These are phyloP conservation scores for Helotiales sp. DNA, from an alignment of 2,329 filamentous ascomycete species.

Conservation along the genomic window DNA sequence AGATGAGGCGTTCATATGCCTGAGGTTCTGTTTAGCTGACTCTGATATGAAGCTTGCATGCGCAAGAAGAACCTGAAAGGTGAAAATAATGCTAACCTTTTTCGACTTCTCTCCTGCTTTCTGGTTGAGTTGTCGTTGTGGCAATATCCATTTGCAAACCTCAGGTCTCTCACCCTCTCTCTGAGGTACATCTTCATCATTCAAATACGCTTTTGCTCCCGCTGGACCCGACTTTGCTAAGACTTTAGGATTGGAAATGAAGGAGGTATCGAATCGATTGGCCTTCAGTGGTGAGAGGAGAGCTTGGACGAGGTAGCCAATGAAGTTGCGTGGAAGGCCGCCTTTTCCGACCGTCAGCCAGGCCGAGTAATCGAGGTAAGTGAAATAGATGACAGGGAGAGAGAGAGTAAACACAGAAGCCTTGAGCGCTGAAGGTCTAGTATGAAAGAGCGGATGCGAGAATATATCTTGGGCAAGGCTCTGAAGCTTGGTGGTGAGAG, in stretches of 20 bases:
- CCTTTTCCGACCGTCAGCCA: slow-evolving; percentile 39
- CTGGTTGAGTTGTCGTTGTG: slow-evolving; percentile 3
- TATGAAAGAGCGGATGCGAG: background rate
- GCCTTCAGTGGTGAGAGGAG: slow-evolving; percentile 15
- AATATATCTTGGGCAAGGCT: background rate
- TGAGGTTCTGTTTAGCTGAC: too few relatives aligned
- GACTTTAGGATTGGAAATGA: background rate
- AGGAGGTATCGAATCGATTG: background rate
- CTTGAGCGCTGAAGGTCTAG: background rate
- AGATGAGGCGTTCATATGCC: background rate
- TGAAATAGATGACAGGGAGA: slow-evolving; percentile 3
- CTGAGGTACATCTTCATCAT: background rate
- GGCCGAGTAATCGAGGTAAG: slow-evolving; percentile 35
- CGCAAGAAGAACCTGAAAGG: too few relatives aligned
- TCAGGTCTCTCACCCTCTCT: background rate
- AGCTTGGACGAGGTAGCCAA: slow-evolving; percentile 37
- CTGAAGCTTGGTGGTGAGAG: background rate
- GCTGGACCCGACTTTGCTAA: background rate
- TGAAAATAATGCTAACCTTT: too few relatives aligned
- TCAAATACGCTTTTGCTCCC: background rate
- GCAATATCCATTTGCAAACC: slow-evolving; percentile 2
- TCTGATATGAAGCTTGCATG: too few relatives aligned
- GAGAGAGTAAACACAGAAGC: background rate
- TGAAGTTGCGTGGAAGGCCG: slow-evolving; percentile 37
- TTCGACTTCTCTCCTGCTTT: background rate